Percentiles rank a stretch among this genome's conserved stretches.
phyloP scores from a whole-genome alignment of 225 moss, liverwort and hornwort species.

The Bryum argenteum region DNA sequence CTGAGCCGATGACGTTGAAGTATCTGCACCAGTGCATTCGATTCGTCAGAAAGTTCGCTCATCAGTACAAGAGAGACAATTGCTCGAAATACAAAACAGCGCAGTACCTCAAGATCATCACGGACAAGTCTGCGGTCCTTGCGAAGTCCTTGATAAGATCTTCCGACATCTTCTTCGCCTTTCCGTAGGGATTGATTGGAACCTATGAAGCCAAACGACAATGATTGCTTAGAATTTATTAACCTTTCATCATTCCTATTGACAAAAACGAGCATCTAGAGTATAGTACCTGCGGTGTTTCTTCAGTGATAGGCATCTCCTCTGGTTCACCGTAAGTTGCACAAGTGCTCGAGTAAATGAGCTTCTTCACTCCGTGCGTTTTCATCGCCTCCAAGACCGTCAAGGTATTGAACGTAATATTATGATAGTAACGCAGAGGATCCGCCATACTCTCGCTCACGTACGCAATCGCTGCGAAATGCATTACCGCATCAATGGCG shows the following conservation, averaged over 20 bases:
- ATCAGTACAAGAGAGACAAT: not conserved
- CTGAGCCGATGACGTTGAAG: conserved; percentile 97
- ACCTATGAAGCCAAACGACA: conserved; percentile 48
- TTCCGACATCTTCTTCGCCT: conserved; percentile 98
- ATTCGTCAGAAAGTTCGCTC: not conserved
- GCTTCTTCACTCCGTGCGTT: conserved; percentile 63
- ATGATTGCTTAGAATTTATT: not conserved
- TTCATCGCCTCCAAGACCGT: conserved; percentile 87
- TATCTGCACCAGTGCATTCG: conserved; percentile 57
- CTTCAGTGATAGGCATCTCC: conserved; percentile 85
- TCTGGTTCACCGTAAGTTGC: conserved; percentile 96
- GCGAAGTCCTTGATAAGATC: conserved; percentile 90
- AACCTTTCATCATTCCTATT: no score
- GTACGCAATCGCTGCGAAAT: conserved; percentile 94
- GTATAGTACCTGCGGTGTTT: conserved; percentile 76
- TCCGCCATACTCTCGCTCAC: conserved; percentile 96
- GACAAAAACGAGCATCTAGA: not conserved
- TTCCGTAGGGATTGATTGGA: conserved; percentile 95
- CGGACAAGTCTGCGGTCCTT: conserved; percentile 59
- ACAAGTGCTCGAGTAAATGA: conserved; percentile 96
- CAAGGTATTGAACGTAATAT: conserved; percentile 87
- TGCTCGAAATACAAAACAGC: not conserved
- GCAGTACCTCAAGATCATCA: conserved; percentile 79
- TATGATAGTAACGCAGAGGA: conserved; percentile 88
- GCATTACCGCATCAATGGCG: conserved; percentile 93